Evolutionary conservation across 345 rosid species (phyloP).

Genomic region (Brassica cretica): DNA sequence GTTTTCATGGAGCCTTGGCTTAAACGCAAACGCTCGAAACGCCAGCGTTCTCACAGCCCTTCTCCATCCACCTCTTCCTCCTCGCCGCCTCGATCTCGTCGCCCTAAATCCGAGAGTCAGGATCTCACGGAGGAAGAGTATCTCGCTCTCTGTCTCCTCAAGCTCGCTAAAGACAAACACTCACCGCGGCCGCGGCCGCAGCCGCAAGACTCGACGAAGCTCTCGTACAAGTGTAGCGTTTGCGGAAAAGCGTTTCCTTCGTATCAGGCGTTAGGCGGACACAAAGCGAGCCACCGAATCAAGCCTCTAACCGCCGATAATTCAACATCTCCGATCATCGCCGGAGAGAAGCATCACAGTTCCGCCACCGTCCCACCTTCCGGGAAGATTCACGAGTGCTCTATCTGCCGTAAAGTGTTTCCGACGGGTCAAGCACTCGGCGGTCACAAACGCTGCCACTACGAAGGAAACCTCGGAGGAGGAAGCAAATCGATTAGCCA

Average conservation of each 20-base stretch:
- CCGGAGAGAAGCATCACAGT: conserved; percentile 23
- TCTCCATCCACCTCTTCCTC: conserved; percentile 37
- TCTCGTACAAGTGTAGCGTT: conserved; percentile 70
- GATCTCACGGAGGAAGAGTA: conserved; percentile 60
- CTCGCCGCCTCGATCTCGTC: conserved; percentile 26
- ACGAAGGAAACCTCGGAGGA: conserved; percentile 61
- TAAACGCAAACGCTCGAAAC: conserved; percentile 71
- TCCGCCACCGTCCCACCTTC: conserved; percentile 15
- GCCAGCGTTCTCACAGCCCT: conserved; percentile 43
- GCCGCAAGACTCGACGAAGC: conserved; percentile 35
- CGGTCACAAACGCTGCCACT: conserved; percentile 97
- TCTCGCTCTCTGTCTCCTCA: conserved; percentile 77
- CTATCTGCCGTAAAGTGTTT: conserved; percentile 86
- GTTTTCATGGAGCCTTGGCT: conserved; percentile 55
- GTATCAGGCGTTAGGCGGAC: conserved; percentile 95
- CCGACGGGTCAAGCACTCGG: conserved; percentile 96
- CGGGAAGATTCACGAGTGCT: conserved; percentile 80
- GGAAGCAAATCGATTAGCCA: conserved; percentile 36
- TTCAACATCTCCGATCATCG: conserved; percentile 24
- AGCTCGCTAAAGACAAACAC: conserved; percentile 67
- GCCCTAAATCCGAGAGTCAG: not conserved
- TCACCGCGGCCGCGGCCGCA: conserved; percentile 23
- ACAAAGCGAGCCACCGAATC: conserved; percentile 93
- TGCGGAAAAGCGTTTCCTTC: conserved; percentile 79
- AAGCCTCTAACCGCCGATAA: conserved; percentile 42